These are phyloP conservation scores for Kwoniella pini DNA, from an alignment of 768 basidiomycete species.

Conservation along the genomic window DNA sequence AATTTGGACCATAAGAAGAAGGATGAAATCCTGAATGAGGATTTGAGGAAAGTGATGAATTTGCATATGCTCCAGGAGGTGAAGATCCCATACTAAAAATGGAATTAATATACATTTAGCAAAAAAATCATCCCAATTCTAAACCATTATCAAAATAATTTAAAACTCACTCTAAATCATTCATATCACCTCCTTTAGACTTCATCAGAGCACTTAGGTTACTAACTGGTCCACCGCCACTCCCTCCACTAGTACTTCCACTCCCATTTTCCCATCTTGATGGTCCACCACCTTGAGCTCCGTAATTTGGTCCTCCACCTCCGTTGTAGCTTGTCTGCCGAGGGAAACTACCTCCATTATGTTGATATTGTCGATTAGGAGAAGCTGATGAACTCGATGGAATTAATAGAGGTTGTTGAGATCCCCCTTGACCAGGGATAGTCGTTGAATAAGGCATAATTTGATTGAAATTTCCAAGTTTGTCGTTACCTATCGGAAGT, in stretches of 20 bases:
- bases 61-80: conserved; percentile 10
- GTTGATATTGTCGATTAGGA: conserved; percentile 9
- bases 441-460: conserved; percentile 14
- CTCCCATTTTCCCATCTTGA: conserved; percentile 15
- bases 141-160: too few relatives aligned
- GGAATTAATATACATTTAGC: too few relatives aligned
- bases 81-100: conserved; percentile 3
- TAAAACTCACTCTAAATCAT: conserved; percentile 14
- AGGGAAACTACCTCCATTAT: conserved; percentile 21
- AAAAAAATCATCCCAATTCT: too few relatives aligned
- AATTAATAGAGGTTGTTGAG: conserved; percentile 24
- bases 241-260: conserved; percentile 3
- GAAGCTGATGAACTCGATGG: conserved; percentile 11
- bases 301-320: background rate
- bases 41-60: conserved; percentile 23
- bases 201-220: conserved; percentile 25
- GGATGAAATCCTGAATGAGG: conserved; percentile 31
- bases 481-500: background rate
- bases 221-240: conserved; percentile 18
- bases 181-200: conserved; percentile 8
- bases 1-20: conserved; percentile 22
- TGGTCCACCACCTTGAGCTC: background rate
- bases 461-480: background rate
- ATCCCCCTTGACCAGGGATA: background rate
- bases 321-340: conserved; percentile 13